Conservation (phyloP, 768 basidiomycete species). For the Kondoa malvinella region DNA sequence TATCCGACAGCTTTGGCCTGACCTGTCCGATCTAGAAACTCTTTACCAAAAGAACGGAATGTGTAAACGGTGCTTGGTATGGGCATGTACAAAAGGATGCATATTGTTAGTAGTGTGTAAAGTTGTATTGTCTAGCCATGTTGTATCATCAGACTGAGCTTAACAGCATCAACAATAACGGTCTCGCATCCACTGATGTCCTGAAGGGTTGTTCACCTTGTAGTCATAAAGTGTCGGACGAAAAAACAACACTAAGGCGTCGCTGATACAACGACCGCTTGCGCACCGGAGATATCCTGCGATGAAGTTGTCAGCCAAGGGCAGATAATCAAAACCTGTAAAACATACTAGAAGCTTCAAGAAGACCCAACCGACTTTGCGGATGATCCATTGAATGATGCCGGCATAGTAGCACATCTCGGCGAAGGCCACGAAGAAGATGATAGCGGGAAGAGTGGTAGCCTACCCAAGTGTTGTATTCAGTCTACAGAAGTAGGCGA, state of each 20-base stretch:
- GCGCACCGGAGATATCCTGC: conserved; percentile 71
- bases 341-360: conserved; percentile 49
- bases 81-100: no score
- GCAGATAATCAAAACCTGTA: background rate
- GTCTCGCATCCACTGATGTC: no score
- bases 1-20: background rate
- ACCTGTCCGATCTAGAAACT: background rate
- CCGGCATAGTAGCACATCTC: conserved; percentile 68
- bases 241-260: no score
- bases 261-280: conserved; percentile 78
- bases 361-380: conserved; percentile 82
- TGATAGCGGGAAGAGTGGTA: conserved; percentile 48
- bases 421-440: conserved; percentile 85
- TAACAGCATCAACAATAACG: no score
- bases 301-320: background rate
- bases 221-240: no score
- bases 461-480: conserved; percentile 5
- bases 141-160: no score
- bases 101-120: no score
- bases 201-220: no score
- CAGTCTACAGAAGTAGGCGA: background rate
- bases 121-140: no score
- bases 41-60: background rate
- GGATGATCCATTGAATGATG: conserved; percentile 86
- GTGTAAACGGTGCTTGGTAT: no score